Evolutionary conservation across 257 asterid genomes (phyloP).

Genomic region (Plantago ovata): DNA sequence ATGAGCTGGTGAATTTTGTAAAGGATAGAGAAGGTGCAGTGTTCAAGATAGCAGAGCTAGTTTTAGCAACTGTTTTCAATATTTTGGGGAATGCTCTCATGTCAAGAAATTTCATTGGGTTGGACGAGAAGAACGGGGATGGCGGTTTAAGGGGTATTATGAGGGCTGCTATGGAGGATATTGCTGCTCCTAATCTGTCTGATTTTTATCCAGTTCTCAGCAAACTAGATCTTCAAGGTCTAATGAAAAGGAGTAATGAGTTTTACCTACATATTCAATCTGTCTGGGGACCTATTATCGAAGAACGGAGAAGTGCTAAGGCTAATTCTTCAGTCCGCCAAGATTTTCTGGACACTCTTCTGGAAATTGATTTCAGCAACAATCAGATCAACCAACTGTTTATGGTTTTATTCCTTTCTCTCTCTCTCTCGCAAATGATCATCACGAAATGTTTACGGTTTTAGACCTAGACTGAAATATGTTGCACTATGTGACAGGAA

Average conservation of each 20-base stretch:
- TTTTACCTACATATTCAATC: conserved; percentile 5
- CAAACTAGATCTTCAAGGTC: conserved; percentile 53
- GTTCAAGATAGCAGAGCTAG: too few relatives aligned
- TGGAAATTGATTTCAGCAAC: conserved; percentile 24
- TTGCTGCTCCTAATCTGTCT: conserved; percentile 32
- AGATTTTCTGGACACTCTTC: conserved; percentile 31
- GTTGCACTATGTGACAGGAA: conserved; percentile 24
- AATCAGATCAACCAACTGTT: conserved; percentile 35
- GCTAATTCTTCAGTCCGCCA: background rate
- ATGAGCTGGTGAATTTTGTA: too few relatives aligned
- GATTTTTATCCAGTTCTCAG: too few relatives aligned
- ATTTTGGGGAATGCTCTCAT: too few relatives aligned
- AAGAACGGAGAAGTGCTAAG: conserved; percentile 28
- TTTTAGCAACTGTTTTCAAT: too few relatives aligned
- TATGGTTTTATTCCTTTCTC: conserved; percentile 20
- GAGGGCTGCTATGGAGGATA: too few relatives aligned
- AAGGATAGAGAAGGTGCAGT: too few relatives aligned
- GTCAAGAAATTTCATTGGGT: too few relatives aligned
- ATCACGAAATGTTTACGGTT: too few relatives aligned
- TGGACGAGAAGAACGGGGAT: too few relatives aligned
- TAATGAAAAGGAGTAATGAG: conserved; percentile 14
- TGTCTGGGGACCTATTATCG: conserved; percentile 33
- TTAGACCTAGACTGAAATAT: background rate
- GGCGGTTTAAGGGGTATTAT: too few relatives aligned
- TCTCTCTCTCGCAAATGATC: background rate